Conservation (phyloP, 177 flowering plant genomes). For the Tripterygium wilfordii region DNA sequence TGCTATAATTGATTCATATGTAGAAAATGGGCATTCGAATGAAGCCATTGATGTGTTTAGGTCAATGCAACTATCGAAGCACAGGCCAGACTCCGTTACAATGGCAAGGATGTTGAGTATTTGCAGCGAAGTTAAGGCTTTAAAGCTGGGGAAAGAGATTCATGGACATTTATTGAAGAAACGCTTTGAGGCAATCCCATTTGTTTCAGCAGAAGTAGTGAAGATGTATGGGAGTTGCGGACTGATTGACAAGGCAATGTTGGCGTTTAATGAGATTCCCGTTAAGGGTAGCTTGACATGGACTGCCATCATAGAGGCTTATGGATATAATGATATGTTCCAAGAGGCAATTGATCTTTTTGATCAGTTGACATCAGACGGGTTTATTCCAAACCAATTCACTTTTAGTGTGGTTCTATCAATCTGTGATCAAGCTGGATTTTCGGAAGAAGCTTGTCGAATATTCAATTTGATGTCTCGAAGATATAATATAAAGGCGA, state of each 20-base stretch:
- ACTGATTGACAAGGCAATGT: slow-evolving; percentile 32
- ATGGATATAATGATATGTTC: slow-evolving; percentile 39
- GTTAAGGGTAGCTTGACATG: slow-evolving; percentile 60
- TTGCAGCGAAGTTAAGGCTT: slow-evolving; percentile 38
- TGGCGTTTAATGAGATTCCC: slow-evolving; percentile 41
- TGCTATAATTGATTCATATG: slow-evolving; percentile 71
- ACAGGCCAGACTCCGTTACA: slow-evolving; percentile 74
- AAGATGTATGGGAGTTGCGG: slow-evolving; percentile 71
- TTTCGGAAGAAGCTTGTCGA: slow-evolving; percentile 49
- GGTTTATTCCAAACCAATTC: slow-evolving; percentile 50
- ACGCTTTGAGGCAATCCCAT: slow-evolving; percentile 45
- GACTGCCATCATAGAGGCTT: slow-evolving; percentile 79
- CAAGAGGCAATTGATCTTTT: slow-evolving; percentile 55
- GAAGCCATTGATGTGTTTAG: slow-evolving; percentile 65
- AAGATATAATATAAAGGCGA: slow-evolving; percentile 36
- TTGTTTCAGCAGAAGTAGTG: slow-evolving; percentile 56
- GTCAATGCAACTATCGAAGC: slow-evolving; percentile 64
- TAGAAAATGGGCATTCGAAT: slow-evolving; percentile 29
- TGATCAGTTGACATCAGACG: slow-evolving; percentile 35
- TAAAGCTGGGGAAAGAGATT: slow-evolving; percentile 71
- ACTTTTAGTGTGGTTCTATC: slow-evolving; percentile 54
- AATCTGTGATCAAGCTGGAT: slow-evolving; percentile 57
- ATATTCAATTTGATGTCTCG: slow-evolving; percentile 48
- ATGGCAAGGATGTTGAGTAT: slow-evolving; percentile 45
- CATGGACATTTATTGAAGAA: slow-evolving; percentile 72